phyloP scores from a whole-genome alignment of 179 eudicot genomes.

The Beta lomatogona region DNA sequence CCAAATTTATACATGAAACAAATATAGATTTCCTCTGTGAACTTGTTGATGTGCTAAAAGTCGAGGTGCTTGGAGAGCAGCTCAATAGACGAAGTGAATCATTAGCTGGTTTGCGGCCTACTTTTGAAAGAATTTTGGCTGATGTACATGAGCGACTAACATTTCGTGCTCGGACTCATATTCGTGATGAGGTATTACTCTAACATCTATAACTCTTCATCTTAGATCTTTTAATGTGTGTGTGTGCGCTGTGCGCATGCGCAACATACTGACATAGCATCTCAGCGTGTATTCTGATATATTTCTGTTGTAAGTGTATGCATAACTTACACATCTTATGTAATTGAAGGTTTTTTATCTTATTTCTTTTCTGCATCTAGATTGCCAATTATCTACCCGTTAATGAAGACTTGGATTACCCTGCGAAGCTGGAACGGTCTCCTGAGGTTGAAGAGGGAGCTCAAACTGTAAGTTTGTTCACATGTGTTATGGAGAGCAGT shows the following conservation, averaged over 20 bases:
- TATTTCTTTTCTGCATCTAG: constrained; percentile 37
- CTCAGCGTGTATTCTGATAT: neutral
- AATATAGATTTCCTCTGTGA: constrained; percentile 91
- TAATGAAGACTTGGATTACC: constrained; percentile 89
- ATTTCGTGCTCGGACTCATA: constrained; percentile 93
- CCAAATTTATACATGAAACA: constrained; percentile 89
- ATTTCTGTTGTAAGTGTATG: neutral
- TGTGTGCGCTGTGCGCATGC: neutral
- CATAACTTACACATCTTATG: neutral
- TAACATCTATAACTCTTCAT: constrained; percentile 4
- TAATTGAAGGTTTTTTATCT: constrained; percentile 19
- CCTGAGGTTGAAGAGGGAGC: constrained; percentile 51
- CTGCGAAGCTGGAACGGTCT: constrained; percentile 78
- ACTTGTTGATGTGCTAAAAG: constrained; percentile 91
- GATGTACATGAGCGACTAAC: constrained; percentile 96
- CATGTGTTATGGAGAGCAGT: neutral
- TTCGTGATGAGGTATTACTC: constrained; percentile 73
- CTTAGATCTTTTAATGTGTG: neutral
- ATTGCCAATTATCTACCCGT: constrained; percentile 91
- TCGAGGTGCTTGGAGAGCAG: constrained; percentile 91
- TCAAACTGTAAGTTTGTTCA: constrained; percentile 60
- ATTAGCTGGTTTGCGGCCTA: constrained; percentile 87
- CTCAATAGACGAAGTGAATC: constrained; percentile 80
- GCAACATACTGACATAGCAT: neutral
- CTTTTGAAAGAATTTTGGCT: constrained; percentile 82